Base-by-base conservation (phyloP, 2,329 filamentous ascomycete genomes). In the Clonostachys chloroleuca region DNA sequence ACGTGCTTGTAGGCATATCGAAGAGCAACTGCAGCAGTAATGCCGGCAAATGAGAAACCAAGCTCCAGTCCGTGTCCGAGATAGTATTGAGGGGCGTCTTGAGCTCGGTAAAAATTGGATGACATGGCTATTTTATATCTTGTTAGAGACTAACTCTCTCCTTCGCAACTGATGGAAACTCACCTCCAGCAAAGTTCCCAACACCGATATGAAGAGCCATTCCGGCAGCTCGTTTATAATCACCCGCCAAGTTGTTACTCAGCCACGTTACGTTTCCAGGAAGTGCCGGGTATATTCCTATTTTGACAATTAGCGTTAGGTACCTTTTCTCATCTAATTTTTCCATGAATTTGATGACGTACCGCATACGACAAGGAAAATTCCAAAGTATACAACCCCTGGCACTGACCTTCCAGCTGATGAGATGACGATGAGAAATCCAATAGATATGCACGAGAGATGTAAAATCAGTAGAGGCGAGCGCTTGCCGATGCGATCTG, bases 211-310 rank as follows among this genome's bases (percentile, higher is more conserved):
- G 80, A 12, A 86, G 65, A 0, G 81, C 83, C 75, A 86, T 86
- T 2, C 81, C 83, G 0, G 74, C 77, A 9, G 75, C 76, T 6
- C 83, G 72, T 64, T 95, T 95, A 62, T 75, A 75, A 42, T 68
- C 72, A 0, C 74, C 74, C 47, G 92, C 83, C 12, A 87, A 75
- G 50, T 95, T 95, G 62, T 94, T 95, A 34, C 80, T 79, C 1
- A 84, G 70, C 90, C 90, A 95, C 0, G 85, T 76, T 44, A 95
- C 86, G 1, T 86, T 86, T 46, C 92, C 92, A 0, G 88, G 73
- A 48, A 94, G 87, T 30, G 81, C 83, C 0, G 90, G 88, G 54
- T 92, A 94, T 47, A 94, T 91, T 3, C 87, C 86, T 30, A 10
- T 30, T 30, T 30, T 10, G 6, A 30, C 24, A 30, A 10, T 30